Evolutionary conservation across 805 yeast genomes (phyloP).

Genomic region (Nakazawaea laoshanensis): DNA sequence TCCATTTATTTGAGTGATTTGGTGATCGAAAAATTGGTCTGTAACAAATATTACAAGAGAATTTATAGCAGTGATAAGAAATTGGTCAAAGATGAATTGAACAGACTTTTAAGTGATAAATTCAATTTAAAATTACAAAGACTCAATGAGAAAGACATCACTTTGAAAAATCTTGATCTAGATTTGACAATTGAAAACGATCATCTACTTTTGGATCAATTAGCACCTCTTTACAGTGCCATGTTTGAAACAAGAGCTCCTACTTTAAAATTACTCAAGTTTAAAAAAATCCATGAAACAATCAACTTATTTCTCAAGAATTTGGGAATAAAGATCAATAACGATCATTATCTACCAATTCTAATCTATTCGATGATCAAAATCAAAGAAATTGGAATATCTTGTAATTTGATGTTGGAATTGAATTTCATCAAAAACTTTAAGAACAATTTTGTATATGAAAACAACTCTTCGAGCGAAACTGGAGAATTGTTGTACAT

Average conservation of each 20-base stretch:
- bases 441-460: conserved; percentile 20
- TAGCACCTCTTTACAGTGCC: conserved; percentile 21
- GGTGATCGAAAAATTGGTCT: conserved; percentile 21
- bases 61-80: conserved; percentile 24
- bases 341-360: conserved; percentile 25
- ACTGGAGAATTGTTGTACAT: conserved; percentile 24
- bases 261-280: conserved; percentile 22
- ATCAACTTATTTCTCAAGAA: conserved; percentile 18
- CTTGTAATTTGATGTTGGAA: conserved; percentile 20
- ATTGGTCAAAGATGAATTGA: conserved; percentile 21
- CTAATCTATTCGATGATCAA: conserved; percentile 24
- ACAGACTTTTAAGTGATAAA: conserved; percentile 16
- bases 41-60: conserved; percentile 24
- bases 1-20: conserved; percentile 19
- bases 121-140: conserved; percentile 19
- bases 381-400: conserved; percentile 19
- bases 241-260: conserved; percentile 25
- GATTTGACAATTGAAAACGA: conserved; percentile 15
- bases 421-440: conserved; percentile 24
- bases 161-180: conserved; percentile 20
- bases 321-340: conserved; percentile 16
- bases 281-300: conserved; percentile 20
- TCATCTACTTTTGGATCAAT: conserved; percentile 14
- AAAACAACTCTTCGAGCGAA: conserved; percentile 16
- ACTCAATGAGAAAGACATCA: conserved; percentile 17